Base-by-base conservation (phyloP, 2,329 filamentous ascomycete species). In the Aureobasidium namibiae region DNA sequence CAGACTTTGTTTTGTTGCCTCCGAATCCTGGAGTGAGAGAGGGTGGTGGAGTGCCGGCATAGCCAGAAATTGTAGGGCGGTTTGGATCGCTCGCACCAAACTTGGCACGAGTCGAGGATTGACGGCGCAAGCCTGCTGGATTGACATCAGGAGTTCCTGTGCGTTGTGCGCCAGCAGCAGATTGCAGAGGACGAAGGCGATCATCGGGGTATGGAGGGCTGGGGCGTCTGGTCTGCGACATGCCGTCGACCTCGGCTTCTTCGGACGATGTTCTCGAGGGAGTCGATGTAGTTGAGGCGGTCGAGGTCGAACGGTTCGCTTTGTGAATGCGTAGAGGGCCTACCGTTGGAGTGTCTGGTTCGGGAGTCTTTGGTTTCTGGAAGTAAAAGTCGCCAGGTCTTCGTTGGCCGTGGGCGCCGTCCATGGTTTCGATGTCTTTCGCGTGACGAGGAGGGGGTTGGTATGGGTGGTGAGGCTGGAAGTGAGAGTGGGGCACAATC, bases 241-340 rank as follows among this genome's bases (percentile, higher is more conserved):
- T 79, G 62, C 85, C 84, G 66, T 86, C 87, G 75, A 85, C 88
- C 59, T 85, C 87, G 59, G 87, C 85, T 80, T 53, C 57, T 36
- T 70, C 90, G 85, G 74, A 57, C 11, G 59, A 67, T 69, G 72
- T 68, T 67, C 67, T 78, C 52, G 81, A 82, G 66, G 83, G 83
- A 48, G 74, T 75, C 61, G 74, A 72, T 65, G 68, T 74, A 29
- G 52, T 42, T 60, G 73, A 72, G 65, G 68, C 74, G 29, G 52
- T 44, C 7, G 41, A 46, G 14, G 54, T 26, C 5, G 54, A 57
- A 50, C 79, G 75, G 66, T 85, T 82, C 60, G 86, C 84, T 73
- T 95, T 95, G 76, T 86, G 87, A 71, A 95, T 95, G 68, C 90
- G 84, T 74, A 96, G 75, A 61, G 91, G 91, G 67, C 89, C 89